Percentiles rank a stretch among this genome's conserved stretches.
phyloP scores from a whole-genome alignment of 139 green algal species.

The Diplosphaera chodatii region DNA sequence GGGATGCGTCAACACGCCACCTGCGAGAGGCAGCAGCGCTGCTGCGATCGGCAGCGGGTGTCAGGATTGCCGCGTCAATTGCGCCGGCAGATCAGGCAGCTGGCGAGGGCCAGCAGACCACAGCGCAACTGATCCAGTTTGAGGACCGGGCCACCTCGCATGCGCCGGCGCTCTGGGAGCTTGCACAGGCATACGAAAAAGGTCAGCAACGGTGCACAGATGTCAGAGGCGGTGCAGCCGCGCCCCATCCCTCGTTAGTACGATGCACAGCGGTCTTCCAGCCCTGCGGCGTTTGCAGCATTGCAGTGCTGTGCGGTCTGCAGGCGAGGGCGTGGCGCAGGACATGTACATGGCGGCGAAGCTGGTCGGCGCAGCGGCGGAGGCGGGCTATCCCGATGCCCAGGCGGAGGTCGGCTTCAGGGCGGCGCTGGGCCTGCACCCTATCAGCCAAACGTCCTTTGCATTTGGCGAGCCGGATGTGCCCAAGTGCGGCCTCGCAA shows the following conservation, averaged over 20 bases:
- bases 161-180: conserved; percentile 27
- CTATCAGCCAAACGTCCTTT: conserved; percentile 13
- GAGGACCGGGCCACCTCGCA: conserved; percentile 11
- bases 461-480: conserved; percentile 27
- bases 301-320: neutral
- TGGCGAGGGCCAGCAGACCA: neutral
- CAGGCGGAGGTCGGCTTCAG: conserved; percentile 62
- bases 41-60: conserved; percentile 33
- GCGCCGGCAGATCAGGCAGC: neutral
- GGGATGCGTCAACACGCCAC: conserved; percentile 9
- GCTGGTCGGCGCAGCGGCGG: conserved; percentile 57
- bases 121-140: neutral
- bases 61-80: neutral
- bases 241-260: neutral
- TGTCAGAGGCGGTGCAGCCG: neutral
- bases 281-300: no score
- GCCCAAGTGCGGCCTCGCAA: neutral
- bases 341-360: conserved; percentile 51
- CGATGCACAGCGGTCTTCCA: neutral
- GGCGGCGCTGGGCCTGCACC: conserved; percentile 51
- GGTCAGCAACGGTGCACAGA: conserved; percentile 5
- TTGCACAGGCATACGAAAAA: conserved; percentile 27
- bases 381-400: conserved; percentile 56
- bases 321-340: conserved; percentile 40
- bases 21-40: conserved; percentile 28